These are phyloP conservation scores for Kwoniella shandongensis DNA, from an alignment of 768 basidiomycete genomes.

Conservation along the genomic window DNA sequence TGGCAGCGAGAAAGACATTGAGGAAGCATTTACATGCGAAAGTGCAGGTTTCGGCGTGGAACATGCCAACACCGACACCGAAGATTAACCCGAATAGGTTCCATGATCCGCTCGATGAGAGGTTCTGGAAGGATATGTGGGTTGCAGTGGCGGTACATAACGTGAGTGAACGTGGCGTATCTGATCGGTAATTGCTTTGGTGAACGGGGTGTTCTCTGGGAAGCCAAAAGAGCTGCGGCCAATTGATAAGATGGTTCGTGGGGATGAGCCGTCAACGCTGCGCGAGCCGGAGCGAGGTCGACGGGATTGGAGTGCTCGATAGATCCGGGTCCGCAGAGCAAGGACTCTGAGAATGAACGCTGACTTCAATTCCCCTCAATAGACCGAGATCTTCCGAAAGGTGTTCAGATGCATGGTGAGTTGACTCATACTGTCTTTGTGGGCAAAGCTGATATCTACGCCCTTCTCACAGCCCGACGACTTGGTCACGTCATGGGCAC, in stretches of 20 bases:
- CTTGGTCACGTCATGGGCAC: conserved; percentile 88
- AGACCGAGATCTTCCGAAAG: conserved; percentile 95
- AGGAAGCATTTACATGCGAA: conserved; percentile 63
- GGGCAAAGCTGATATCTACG: conserved; percentile 10
- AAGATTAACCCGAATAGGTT: conserved; percentile 73
- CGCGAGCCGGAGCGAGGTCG: too few species aligned
- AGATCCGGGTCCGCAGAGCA: too few species aligned
- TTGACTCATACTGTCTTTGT: neutral
- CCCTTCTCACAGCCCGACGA: conserved; percentile 74
- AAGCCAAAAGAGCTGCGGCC: too few species aligned
- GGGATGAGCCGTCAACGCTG: too few species aligned
- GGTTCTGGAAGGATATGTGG: conserved; percentile 91
- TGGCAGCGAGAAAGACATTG: conserved; percentile 59
- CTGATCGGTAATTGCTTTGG: neutral
- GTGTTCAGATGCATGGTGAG: conserved; percentile 78
- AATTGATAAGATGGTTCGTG: too few species aligned
- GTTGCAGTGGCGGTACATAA: conserved; percentile 82
- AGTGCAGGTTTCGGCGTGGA: conserved; percentile 62
- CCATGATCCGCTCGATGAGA: conserved; percentile 81
- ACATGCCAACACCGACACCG: conserved; percentile 67
- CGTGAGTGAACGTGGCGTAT: conserved; percentile 57
- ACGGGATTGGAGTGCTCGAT: too few species aligned
- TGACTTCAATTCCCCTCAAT: conserved; percentile 5
- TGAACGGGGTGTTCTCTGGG: too few species aligned
- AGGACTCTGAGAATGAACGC: neutral